Evolutionary conservation across 1,284 basidiomycete genomes (phyloP).

Genomic region (Moesziomyces sp.): DNA sequence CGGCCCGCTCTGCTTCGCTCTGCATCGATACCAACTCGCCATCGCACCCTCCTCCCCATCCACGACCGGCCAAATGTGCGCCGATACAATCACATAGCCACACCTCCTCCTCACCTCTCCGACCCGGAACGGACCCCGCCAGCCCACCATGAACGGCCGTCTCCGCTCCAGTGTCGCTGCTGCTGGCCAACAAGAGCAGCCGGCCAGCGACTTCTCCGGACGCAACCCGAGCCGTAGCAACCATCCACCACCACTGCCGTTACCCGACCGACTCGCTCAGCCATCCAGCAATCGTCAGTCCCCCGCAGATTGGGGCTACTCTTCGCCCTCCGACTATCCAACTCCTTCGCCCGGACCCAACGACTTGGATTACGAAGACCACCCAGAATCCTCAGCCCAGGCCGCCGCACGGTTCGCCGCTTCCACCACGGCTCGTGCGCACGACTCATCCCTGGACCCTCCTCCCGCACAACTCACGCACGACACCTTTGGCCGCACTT

Average conservation of each 20-base stretch:
- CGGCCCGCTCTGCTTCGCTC: too few relatives aligned
- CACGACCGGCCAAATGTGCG: not conserved
- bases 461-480: slow-evolving; percentile 11
- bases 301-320: slow-evolving; percentile 12
- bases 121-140: too few relatives aligned
- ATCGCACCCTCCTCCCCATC: not conserved
- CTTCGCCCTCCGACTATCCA: slow-evolving; percentile 19
- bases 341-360: slow-evolving; percentile 9
- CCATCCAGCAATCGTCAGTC: slow-evolving; percentile 5
- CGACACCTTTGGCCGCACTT: slow-evolving; percentile 27
- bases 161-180: not conserved
- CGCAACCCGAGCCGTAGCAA: not conserved
- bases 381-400: slow-evolving; percentile 23
- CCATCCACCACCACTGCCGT: not conserved
- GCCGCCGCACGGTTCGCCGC: slow-evolving; percentile 10
- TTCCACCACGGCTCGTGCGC: slow-evolving; percentile 1
- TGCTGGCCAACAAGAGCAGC: too few relatives aligned
- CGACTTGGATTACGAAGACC: slow-evolving; percentile 1
- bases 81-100: not conserved
- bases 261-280: slow-evolving; percentile 1
- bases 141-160: slow-evolving; percentile 1
- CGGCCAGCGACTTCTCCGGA: too few relatives aligned
- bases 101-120: not conserved
- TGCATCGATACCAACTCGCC: not conserved
- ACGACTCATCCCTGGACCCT: not conserved